These are phyloP conservation scores for Suillus paluster DNA, from an alignment of 768 basidiomycete species.

Conservation along the genomic window DNA sequence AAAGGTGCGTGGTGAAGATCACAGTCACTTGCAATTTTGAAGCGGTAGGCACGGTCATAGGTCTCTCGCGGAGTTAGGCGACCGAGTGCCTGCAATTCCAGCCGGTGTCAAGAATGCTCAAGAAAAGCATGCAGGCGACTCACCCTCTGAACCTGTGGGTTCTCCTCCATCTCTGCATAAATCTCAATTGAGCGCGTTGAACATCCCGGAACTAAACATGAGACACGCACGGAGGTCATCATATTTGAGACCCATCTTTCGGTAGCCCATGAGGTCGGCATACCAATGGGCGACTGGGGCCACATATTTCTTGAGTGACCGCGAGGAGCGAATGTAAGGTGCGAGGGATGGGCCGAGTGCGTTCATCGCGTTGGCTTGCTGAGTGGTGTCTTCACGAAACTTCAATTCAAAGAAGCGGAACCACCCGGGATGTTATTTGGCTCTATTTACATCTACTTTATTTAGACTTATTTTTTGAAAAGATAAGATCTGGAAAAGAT, in stretches of 20 bases:
- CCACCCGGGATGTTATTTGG: slow-evolving; percentile 43
- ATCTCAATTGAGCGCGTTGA: background rate
- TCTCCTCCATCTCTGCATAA: slow-evolving; percentile 73
- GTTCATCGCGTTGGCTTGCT: slow-evolving; percentile 38
- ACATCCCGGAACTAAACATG: slow-evolving; percentile 8
- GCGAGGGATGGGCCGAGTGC: slow-evolving; percentile 78
- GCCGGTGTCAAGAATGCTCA: slow-evolving; percentile 4
- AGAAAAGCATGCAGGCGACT: slow-evolving; percentile 21
- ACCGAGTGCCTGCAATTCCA: slow-evolving; percentile 65
- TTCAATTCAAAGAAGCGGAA: slow-evolving; percentile 19
- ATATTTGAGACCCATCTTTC: slow-evolving; percentile 87
- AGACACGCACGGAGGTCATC: slow-evolving; percentile 87
- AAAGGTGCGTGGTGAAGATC: slow-evolving; percentile 73
- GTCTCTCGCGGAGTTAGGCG: slow-evolving; percentile 80
- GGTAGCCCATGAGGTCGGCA: slow-evolving; percentile 78
- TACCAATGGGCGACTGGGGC: slow-evolving; percentile 87
- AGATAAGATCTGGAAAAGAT: slow-evolving; percentile 43
- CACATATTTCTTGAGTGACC: slow-evolving; percentile 66
- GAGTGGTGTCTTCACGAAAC: slow-evolving; percentile 27
- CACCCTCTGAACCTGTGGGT: slow-evolving; percentile 78
- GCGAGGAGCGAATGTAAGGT: slow-evolving; percentile 70
- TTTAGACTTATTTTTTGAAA: slow-evolving; percentile 23
- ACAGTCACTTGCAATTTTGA: slow-evolving; percentile 68
- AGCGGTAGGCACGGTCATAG: slow-evolving; percentile 91
- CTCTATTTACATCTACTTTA: slow-evolving; percentile 42